Evolutionary conservation across 2,329 filamentous ascomycete genomes (phyloP).

Genomic region (Colletotrichum orchidophilum): DNA sequence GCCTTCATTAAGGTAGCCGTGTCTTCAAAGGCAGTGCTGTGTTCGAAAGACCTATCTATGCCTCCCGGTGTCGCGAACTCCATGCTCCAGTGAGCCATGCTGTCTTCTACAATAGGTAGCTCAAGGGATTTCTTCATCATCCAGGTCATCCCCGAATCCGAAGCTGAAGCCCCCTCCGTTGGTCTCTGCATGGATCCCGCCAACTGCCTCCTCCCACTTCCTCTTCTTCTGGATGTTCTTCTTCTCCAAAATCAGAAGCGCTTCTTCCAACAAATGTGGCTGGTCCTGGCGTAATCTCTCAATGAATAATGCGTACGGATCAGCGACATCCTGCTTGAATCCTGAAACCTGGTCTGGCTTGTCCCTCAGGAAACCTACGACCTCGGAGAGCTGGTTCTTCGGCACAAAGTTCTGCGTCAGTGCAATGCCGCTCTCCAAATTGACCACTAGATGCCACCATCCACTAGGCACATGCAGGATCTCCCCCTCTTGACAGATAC

Average conservation of each 20-base stretch:
- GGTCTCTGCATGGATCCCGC: constrained; percentile 49
- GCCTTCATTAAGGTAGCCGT: background rate
- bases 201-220: constrained; percentile 86
- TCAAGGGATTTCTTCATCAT: constrained; percentile 48
- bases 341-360: constrained; percentile 89
- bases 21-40: background rate
- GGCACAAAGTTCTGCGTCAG: constrained; percentile 97
- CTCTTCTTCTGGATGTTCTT: constrained; percentile 74
- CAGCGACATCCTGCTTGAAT: constrained; percentile 75
- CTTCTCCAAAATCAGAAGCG: constrained; percentile 71
- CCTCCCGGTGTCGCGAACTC: too few relatives aligned
- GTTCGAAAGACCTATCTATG: background rate
- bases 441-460: constrained; percentile 97
- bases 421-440: constrained; percentile 84
- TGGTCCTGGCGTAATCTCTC: constrained; percentile 70
- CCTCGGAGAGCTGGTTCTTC: constrained; percentile 74
- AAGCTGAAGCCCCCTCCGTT: constrained; percentile 60
- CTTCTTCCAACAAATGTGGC: constrained; percentile 74
- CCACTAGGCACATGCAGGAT: constrained; percentile 92
- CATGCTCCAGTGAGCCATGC: background rate
- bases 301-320: constrained; percentile 81
- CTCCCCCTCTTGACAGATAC: constrained; percentile 84
- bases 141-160: constrained; percentile 60
- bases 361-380: constrained; percentile 82
- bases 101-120: background rate